Evolutionary conservation across 352 stramenopile species (phyloP), one percentile per base, ranked within the genome.

Genomic region (Phytophthora meadii): DNA sequence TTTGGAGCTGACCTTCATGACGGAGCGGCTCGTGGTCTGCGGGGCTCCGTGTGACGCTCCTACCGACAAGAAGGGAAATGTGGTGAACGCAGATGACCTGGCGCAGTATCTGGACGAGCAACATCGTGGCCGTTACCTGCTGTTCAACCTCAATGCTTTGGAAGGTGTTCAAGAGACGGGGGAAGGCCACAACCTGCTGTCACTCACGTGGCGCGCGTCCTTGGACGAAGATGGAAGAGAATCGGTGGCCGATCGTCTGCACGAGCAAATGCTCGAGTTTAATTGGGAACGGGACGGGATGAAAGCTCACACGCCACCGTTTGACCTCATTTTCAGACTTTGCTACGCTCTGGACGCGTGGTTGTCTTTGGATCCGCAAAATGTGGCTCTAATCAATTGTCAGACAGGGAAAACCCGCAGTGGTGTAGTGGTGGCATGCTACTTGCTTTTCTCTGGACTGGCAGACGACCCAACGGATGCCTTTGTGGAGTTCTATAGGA

Each of bases 301-400:
- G 81, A 91, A 93, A 56, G 84, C 85, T 30, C 86, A 95, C 62
- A 93, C 87, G 39, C 87, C 87, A 10, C 82, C 87, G 2, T 72
- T 92, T 10, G 87, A 95, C 48, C 77, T 92, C 9, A 74, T 98
- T 25, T 94, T 98, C 61, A 81, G 93, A 40, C 92, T 98, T 39
- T 98, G 93, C 71, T 98, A 98, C 65, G 82, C 88, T 11, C 82
- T 98, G 34, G 85, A 96, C 70, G 89, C 93, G n/a, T 98, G 94
- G 78, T 68, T 98, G 4, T 83, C 86, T 11, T 67, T 97, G 4
- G 82, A 97, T 45, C 40, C 80, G 1, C 61, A 76, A 24, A 91
- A 98, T 42, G 79, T 98, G 5, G 89, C 88, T 9, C 70, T 97
- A 11, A 61, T 98, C 11, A 93, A 96, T 61, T 98, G 94, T 68